A percentile compares a stretch with the other conserved stretches of the same genome.
Conservation (phyloP, 331 rosid genomes). For the Malus hybrid region DNA sequence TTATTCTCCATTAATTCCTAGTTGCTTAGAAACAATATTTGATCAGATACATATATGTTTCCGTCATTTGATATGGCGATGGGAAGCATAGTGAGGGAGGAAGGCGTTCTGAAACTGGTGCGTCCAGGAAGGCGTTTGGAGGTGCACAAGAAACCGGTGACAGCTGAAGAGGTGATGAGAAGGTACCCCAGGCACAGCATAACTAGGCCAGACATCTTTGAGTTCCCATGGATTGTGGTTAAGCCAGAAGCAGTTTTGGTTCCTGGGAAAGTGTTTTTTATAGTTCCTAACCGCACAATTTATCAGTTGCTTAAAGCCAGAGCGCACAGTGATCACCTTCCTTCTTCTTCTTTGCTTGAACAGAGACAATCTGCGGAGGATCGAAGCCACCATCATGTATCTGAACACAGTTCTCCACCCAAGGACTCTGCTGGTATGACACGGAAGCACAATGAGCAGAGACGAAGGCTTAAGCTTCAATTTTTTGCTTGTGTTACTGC, state of each 20-base stretch:
- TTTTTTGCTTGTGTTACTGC: neutral
- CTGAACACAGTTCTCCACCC: neutral
- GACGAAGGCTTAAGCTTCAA: neutral
- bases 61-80: neutral
- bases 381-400: neutral
- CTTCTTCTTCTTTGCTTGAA: neutral
- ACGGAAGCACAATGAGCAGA: constrained; percentile 12
- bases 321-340: neutral
- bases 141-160: constrained; percentile 34
- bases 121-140: constrained; percentile 51
- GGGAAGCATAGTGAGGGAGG: constrained; percentile 22
- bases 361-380: neutral
- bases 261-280: constrained; percentile 50
- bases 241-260: constrained; percentile 49
- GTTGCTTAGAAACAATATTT: neutral
- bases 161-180: constrained; percentile 45
- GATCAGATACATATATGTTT: neutral
- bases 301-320: constrained; percentile 38
- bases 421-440: constrained; percentile 12
- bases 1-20: neutral
- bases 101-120: constrained; percentile 44
- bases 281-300: constrained; percentile 55
- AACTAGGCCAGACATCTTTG: constrained; percentile 58
- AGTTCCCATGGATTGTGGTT: constrained; percentile 63
- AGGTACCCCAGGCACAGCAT: constrained; percentile 59